These are phyloP conservation scores for Microthyrium microscopicum DNA, from an alignment of 2,329 filamentous ascomycete genomes.

Conservation along the genomic window DNA sequence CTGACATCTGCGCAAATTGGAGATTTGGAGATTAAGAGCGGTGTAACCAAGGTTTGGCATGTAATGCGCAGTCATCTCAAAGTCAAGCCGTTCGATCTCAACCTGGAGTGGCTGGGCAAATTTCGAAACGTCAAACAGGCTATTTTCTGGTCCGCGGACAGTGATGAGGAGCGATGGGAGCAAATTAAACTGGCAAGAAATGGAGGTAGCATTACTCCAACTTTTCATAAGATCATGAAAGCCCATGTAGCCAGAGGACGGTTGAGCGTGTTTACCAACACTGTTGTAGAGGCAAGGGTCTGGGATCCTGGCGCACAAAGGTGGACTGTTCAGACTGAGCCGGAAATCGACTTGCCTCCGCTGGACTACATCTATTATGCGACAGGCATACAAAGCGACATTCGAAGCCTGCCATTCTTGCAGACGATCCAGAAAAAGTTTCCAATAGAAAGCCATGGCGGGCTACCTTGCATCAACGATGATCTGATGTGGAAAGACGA, in stretches of 20 bases:
- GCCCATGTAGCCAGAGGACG: slow-evolving; percentile 36
- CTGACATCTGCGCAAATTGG: slow-evolving; percentile 60
- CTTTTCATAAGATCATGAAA: slow-evolving; percentile 50
- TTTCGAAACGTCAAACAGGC: slow-evolving; percentile 65
- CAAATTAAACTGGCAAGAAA: slow-evolving; percentile 51
- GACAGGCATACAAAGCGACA: slow-evolving; percentile 52
- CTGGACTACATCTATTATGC: slow-evolving; percentile 61
- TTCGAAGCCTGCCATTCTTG: slow-evolving; percentile 43
- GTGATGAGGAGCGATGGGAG: slow-evolving; percentile 38
- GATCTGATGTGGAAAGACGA: slow-evolving; percentile 59
- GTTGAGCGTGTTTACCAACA: slow-evolving; percentile 41
- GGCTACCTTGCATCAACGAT: slow-evolving; percentile 56
- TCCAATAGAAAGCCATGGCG: slow-evolving; percentile 45
- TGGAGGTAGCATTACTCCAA: slow-evolving; percentile 60
- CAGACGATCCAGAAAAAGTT: slow-evolving; percentile 40
- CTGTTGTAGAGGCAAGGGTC: slow-evolving; percentile 33
- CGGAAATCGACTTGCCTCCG: slow-evolving; percentile 32
- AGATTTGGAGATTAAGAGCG: slow-evolving; percentile 46
- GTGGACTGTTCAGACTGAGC: slow-evolving; percentile 37
- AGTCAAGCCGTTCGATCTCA: slow-evolving; percentile 64
- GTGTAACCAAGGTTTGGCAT: slow-evolving; percentile 52
- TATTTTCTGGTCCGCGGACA: slow-evolving; percentile 58
- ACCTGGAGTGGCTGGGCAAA: slow-evolving; percentile 65
- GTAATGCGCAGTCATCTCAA: slow-evolving; percentile 45
- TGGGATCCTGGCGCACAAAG: slow-evolving; percentile 33